A percentile compares a stretch with the other conserved stretches of the same genome.
phyloP scores from a whole-genome alignment of 306 rosid species.

The Purshia tridentata region DNA sequence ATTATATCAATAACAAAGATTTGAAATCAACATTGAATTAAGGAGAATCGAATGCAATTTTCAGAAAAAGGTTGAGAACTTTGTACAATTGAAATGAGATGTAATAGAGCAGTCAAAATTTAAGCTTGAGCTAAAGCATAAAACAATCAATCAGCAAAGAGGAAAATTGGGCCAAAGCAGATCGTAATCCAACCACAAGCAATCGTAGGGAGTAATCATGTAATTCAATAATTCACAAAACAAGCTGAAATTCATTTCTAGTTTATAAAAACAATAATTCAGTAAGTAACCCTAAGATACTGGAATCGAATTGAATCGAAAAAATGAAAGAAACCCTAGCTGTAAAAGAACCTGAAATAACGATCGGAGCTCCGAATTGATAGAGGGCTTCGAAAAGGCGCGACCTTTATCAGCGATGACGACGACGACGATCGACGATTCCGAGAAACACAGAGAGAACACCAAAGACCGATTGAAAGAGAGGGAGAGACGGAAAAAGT shows the following conservation, averaged over 20 bases:
- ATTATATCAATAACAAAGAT: neutral
- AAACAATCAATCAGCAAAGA: neutral
- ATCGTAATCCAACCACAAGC: slow-evolving; percentile 14
- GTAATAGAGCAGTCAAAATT: neutral
- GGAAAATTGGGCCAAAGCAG: slow-evolving; percentile 1
- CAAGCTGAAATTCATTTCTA: slow-evolving; percentile 1
- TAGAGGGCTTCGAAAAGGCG: slow-evolving; percentile 20
- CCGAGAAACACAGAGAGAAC: neutral
- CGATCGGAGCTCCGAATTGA: slow-evolving; percentile 29
- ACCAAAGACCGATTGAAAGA: slow-evolving; percentile 4
- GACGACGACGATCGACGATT: slow-evolving; percentile 33
- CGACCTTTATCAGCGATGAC: slow-evolving; percentile 4
- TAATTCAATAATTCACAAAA: slow-evolving; percentile 5
- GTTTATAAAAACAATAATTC: neutral
- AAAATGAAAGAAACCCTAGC: slow-evolving; percentile 28
- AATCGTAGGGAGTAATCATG: slow-evolving; percentile 2
- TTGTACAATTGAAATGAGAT: neutral
- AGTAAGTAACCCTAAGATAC: slow-evolving; percentile 6
- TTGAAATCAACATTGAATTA: neutral
- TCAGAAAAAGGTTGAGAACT: neutral
- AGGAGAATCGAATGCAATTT: neutral
- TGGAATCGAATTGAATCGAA: neutral
- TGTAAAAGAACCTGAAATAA: slow-evolving; percentile 16
- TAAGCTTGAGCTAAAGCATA: neutral
- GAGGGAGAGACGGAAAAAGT: neutral